Base-by-base conservation (phyloP, 257 asterid species). In the Verbena officinalis region DNA sequence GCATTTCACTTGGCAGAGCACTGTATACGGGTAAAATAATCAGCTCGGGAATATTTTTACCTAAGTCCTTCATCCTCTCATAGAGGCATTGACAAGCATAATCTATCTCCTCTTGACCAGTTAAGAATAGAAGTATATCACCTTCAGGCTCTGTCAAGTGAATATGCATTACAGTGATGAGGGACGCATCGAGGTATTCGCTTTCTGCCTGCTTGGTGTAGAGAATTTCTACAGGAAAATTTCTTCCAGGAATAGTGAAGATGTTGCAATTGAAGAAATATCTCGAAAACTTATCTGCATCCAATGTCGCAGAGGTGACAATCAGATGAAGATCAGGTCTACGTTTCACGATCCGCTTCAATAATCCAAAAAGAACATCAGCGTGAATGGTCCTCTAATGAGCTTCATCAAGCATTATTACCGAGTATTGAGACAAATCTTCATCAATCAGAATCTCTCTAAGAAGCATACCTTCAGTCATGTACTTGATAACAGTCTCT, bases 1-100 rank as follows among this genome's bases (percentile, higher is more conserved):
- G 98, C 97, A 92, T 92, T 81, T 92, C 97, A 73, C 98, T 92
- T 4, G 96, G 97, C 33, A 92, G 78, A 68, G 98, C 97, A 85
- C 97, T 83, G 57, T 92, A 89, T 9, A 87, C 97, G 3, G 97
- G 98, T 78, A 92, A 76, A 48, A 92, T 92, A 51, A 92, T 92
- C 73, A 92, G 78, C 73, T 92, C 93, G 8, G 98, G 98, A 30
- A 92, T 95, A 66, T 85, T 89, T 74, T 76, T 79, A 42, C 95
- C 95, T 33, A 92, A 73, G 19, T 95, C 95, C 76, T 85, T 92
- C 97, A 92, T 92, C 77, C 97, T 83, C 80, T 92, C 98, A 43
- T 85, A 83, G 16, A 92, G 89, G 67, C 96, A 86, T 40, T 92
- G 97, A 59, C 98, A 89, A 11, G 97, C 96, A 75, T 89, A 85